Base-by-base conservation (phyloP, 768 basidiomycete species). In the Rhizopogon sp. region DNA sequence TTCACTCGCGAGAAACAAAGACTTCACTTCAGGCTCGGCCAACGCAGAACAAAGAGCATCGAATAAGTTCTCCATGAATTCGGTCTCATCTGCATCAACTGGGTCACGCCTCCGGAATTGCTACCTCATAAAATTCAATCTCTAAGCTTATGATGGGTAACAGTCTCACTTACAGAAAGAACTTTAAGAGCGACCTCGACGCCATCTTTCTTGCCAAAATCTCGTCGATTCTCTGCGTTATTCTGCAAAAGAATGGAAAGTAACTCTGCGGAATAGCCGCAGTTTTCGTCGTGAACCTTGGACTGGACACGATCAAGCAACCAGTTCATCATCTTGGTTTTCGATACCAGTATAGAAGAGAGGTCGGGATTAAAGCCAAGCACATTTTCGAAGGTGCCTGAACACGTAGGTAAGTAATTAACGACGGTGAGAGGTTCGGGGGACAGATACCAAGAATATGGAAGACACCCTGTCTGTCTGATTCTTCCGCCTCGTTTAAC, bases 61-160 rank as follows among this genome's bases (percentile, higher is more conserved):
- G 65, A 98, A 98, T 3, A 93, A 64, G 69, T 99, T 98, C 67
- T 98, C 97, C 94, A 98, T 95, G 70, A 93, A 98, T 68, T 99
- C 97, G 5, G 84, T 78, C 72, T 99, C 97, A 58, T 98, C 97
- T 7, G 87, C 79, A 59, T 94, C 87, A 0, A 75, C 74, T 13
- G 96, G 96, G 64, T 98, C 90, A 54, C 84, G 79, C 65, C 82
- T 80, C 41, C 95, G 87, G 67, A 87, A 98, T 84, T 88, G 88
- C 93, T 97, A 59, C 53, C 35, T 43, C 4, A 58, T 47, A 39
- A 62, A 58, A 60, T 60, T 54, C 50, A 10, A 49, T 41, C 53
- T 43, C 29, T 35, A 50, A 62, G 40, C 31, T 39, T 54, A 17
- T 14, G 16, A 44, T 29, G 50, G 17, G 37, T 31, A 13, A 44